These are phyloP conservation scores for Fusarium secorum DNA, from an alignment of 2,329 filamentous ascomycete species.

Conservation along the genomic window DNA sequence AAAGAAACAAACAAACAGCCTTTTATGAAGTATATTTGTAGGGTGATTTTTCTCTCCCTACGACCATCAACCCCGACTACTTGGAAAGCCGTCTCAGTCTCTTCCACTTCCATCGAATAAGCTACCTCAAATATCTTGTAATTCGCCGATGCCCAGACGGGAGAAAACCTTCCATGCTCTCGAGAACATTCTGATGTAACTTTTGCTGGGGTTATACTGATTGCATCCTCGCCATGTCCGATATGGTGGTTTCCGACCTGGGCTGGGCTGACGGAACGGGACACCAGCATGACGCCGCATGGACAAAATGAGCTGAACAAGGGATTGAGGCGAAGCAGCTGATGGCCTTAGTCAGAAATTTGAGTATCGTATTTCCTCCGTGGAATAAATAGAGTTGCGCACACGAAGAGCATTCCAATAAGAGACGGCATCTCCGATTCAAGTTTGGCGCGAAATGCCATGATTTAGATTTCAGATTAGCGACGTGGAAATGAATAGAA, in stretches of 20 bases:
- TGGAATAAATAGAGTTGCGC: conserved; percentile 17
- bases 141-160: background rate
- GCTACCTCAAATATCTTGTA: background rate
- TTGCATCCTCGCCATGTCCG: conserved; percentile 27
- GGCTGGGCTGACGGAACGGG: conserved; percentile 6
- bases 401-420: conserved; percentile 25
- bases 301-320: conserved; percentile 31
- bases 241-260: conserved; percentile 23
- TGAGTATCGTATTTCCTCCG: background rate
- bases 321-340: conserved; percentile 24
- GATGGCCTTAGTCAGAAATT: conserved; percentile 10
- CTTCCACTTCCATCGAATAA: conserved; percentile 6
- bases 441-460: conserved; percentile 21
- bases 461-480: conserved; percentile 18
- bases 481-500: conserved; percentile 23
- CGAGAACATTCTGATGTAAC: background rate
- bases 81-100: background rate
- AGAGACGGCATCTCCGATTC: conserved; percentile 28
- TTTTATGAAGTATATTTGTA: conserved; percentile 8
- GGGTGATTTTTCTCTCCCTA: conserved; percentile 7
- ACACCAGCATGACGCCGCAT: conserved; percentile 9
- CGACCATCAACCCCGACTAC: conserved; percentile 1
- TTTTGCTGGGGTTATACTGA: conserved; percentile 9
- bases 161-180: background rate
- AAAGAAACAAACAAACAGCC: conserved; percentile 20